Base-by-base conservation (phyloP, 176 grass and related monocot genomes). In the Eragrostis nindensis region DNA sequence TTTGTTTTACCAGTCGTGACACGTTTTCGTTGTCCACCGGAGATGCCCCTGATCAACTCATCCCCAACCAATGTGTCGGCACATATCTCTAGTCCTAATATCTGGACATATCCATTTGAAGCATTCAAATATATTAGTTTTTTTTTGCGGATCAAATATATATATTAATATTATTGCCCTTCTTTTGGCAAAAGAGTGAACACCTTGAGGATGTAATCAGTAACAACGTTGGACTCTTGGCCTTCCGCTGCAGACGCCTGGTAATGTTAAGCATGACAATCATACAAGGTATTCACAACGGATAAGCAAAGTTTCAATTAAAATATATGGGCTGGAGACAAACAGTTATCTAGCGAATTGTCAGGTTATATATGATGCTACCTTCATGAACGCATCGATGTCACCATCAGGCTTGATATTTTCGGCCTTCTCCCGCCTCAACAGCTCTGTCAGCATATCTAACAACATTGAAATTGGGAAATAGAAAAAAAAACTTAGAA, bases 341-440 rank as follows among this genome's bases (percentile, higher is more conserved):
- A 7, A 66, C 45, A 74, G 6, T 43, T 59, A 73, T 61, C 8
- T 74, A 21, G 0, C 75, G 16, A 67, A 79, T 44, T 69, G 39
- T 43, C 42, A 27, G 25, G 42, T 43, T 39, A 5, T 26, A 12
- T 53, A 80, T 29, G 67, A 22, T 16, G 73, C 67, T 77, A 76
- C 95, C 95, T 98, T 98, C 95, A 98, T 98, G 75, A 87, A 98
- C 15, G 91, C 87, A 90, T 98, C 95, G 6, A 98, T 71, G 55
- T 98, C 95, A 62, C 90, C 87, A 47, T 98, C 95, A 38, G 95
- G 95, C 70, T 92, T 94, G 86, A 98, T 98, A 76, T 98, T 98
- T n/a, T 90, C 95, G 15, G 64, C 73, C 86, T 94, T 98, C 77
- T 98, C 95, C 73, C 95, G 89, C 89, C 92, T 94, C 12, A 92